Evolutionary conservation across 176 grass and related monocot species (phyloP).

Genomic region (Oryza punctata): DNA sequence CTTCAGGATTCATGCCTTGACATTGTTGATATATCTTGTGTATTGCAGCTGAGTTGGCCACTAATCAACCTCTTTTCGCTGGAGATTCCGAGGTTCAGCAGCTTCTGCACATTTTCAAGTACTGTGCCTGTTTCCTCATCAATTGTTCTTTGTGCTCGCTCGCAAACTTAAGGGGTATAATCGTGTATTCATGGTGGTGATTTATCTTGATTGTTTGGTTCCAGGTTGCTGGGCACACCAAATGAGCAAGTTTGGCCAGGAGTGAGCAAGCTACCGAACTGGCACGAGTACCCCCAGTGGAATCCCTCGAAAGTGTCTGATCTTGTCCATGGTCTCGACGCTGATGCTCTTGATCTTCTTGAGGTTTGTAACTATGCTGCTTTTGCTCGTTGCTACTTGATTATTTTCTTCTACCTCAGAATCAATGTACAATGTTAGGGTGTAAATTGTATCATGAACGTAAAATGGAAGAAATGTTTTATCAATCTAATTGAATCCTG

Average conservation of each 20-base stretch:
- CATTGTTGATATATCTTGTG: slow-evolving; percentile 15
- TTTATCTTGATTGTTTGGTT: slow-evolving; percentile 2
- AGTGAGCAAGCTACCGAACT: slow-evolving; percentile 74
- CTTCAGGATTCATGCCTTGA: neutral
- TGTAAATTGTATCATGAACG: neutral
- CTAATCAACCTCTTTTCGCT: slow-evolving; percentile 69
- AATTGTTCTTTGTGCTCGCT: neutral
- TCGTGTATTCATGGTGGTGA: neutral
- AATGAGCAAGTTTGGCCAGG: slow-evolving; percentile 92
- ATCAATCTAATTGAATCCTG: neutral
- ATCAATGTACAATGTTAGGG: neutral
- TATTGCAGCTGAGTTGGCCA: slow-evolving; percentile 78
- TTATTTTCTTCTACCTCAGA: too few species aligned
- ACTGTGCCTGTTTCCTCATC: neutral
- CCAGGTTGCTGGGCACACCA: slow-evolving; percentile 86
- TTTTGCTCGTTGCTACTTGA: neutral
- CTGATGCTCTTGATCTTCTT: slow-evolving; percentile 73
- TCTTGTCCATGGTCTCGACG: slow-evolving; percentile 59
- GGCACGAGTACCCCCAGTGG: slow-evolving; percentile 97
- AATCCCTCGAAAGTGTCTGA: slow-evolving; percentile 52
- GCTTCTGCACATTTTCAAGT: slow-evolving; percentile 97
- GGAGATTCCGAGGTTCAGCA: slow-evolving; percentile 95
- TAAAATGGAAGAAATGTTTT: neutral
- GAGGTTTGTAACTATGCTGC: slow-evolving; percentile 43
- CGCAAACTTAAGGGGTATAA: neutral